phyloP scores from a whole-genome alignment of 805 yeast species.

The Candida dendrica region DNA sequence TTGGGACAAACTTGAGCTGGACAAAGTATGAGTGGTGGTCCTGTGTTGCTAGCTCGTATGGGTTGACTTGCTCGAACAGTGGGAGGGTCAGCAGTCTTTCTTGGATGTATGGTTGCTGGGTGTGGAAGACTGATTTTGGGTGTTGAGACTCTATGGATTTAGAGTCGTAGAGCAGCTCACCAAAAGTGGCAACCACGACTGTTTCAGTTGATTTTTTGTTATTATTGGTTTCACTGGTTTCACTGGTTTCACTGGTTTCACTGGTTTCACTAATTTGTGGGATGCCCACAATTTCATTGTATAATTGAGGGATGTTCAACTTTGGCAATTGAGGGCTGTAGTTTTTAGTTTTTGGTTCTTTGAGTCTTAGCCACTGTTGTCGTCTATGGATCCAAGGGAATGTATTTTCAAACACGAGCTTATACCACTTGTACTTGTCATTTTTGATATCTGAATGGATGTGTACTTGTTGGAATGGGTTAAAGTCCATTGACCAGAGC shows the following conservation, averaged over 20 bases:
- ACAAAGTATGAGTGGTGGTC: slow-evolving; percentile 28
- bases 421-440: slow-evolving; percentile 3
- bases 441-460: slow-evolving; percentile 7
- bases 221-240: background rate
- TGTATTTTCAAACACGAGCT: slow-evolving; percentile 8
- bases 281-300: background rate
- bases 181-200: background rate
- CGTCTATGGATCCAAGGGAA: slow-evolving; percentile 20
- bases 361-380: slow-evolving; percentile 14
- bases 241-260: background rate
- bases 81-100: slow-evolving; percentile 5
- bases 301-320: background rate
- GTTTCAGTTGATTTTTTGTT: background rate
- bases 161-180: background rate
- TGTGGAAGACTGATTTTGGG: slow-evolving; percentile 2
- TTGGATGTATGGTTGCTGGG: background rate
- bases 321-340: background rate
- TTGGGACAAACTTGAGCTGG: slow-evolving; percentile 41
- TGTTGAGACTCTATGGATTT: slow-evolving; percentile 1
- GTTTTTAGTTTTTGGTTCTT: slow-evolving; percentile 9
- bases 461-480: slow-evolving; percentile 12
- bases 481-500: slow-evolving; percentile 19
- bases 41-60: background rate
- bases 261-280: slow-evolving; percentile 4
- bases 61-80: slow-evolving; percentile 2